phyloP scores from a whole-genome alignment of 305 asterid species.

The Fraxinus greggii region DNA sequence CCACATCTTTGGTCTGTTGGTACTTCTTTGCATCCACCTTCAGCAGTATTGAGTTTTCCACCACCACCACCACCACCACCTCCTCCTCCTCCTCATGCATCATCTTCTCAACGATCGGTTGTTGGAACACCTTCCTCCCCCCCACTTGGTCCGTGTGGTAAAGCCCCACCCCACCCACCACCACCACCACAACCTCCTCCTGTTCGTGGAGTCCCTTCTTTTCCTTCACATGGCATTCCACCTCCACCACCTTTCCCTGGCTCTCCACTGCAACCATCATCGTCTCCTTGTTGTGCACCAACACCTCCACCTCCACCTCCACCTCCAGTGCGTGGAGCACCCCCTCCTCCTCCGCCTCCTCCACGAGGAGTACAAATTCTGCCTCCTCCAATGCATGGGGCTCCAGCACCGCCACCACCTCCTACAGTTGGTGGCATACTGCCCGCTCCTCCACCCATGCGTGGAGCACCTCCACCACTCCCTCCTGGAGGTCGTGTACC shows the following conservation, averaged over 20 bases:
- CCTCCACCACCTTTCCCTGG: slow-evolving; percentile 20
- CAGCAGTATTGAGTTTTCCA: slow-evolving; percentile 20
- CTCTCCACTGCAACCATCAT: slow-evolving; percentile 2
- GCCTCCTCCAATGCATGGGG: slow-evolving; percentile 14
- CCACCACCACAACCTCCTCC: slow-evolving; percentile 3
- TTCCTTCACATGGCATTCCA: neutral
- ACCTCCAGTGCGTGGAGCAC: neutral
- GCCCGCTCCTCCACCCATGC: slow-evolving; percentile 50
- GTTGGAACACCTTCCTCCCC: slow-evolving; percentile 17
- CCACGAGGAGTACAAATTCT: neutral
- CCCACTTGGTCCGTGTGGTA: neutral
- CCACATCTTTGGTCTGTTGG: slow-evolving; percentile 24
- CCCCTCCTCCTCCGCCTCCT: slow-evolving; percentile 1
- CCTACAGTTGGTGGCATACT: slow-evolving; percentile 35
- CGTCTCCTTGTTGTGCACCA: slow-evolving; percentile 5
- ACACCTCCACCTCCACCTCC: neutral
- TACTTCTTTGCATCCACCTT: slow-evolving; percentile 7
- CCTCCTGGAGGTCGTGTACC: slow-evolving; percentile 50
- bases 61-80: slow-evolving; percentile 18
- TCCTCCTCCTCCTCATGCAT: slow-evolving; percentile 23
- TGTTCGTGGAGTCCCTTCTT: slow-evolving; percentile 2
- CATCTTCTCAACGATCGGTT: neutral
- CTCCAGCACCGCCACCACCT: slow-evolving; percentile 30
- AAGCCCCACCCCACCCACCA: slow-evolving; percentile 20
- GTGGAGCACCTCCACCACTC: slow-evolving; percentile 58